These are phyloP conservation scores for Globisporangium recalcitrans DNA, from an alignment of 352 stramenopile genomes.

Conservation along the genomic window DNA sequence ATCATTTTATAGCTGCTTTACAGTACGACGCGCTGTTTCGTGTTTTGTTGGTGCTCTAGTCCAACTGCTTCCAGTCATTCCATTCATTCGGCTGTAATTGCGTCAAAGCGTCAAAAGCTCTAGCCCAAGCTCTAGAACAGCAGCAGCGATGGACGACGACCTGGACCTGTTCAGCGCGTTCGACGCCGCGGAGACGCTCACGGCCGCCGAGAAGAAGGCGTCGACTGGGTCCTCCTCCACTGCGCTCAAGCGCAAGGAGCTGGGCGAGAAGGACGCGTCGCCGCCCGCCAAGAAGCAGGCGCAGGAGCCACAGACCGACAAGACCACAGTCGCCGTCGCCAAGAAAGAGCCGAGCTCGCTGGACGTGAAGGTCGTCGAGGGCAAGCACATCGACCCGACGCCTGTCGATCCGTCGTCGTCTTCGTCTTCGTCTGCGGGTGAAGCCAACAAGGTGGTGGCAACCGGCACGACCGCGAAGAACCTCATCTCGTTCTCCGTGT, in stretches of 20 bases:
- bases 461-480: slow-evolving; percentile 95
- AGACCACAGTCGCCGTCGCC: not conserved
- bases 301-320: slow-evolving; percentile 1
- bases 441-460: slow-evolving; percentile 61
- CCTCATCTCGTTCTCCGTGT: slow-evolving; percentile 92
- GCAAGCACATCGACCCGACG: slow-evolving; percentile 71
- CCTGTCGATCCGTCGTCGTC: slow-evolving; percentile 22
- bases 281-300: slow-evolving; percentile 56
- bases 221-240: slow-evolving; percentile 17
- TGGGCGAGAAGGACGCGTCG: slow-evolving; percentile 21
- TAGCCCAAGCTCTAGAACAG: not conserved
- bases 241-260: slow-evolving; percentile 42
- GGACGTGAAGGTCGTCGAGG: slow-evolving; percentile 58
- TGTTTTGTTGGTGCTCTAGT: not conserved
- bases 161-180: slow-evolving; percentile 94
- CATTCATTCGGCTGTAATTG: not conserved
- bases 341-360: slow-evolving; percentile 26
- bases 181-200: slow-evolving; percentile 77
- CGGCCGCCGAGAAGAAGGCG: slow-evolving; percentile 39
- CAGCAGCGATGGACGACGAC: slow-evolving; percentile 60
- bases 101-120: not conserved
- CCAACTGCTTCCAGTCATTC: not conserved
- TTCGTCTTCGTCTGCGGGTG: not conserved
- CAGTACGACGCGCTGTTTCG: not conserved
- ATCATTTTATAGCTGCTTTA: too few species aligned